Evolutionary conservation across 2,329 filamentous ascomycete species (phyloP).

Genomic region (Lachnellula arida): DNA sequence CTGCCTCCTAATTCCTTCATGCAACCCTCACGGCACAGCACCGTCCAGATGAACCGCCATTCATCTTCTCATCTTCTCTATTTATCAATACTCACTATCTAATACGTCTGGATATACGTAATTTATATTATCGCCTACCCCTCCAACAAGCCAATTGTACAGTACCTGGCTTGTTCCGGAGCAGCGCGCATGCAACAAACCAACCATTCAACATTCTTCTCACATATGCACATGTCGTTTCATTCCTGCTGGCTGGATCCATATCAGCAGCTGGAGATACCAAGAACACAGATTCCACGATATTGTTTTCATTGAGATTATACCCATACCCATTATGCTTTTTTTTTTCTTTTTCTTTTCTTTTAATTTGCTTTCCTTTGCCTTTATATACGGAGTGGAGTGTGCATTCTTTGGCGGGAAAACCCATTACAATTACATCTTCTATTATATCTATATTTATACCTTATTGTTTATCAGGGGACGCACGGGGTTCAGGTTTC

Average conservation of each 20-base stretch:
- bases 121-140: constrained; percentile 12
- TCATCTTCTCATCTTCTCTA: constrained; percentile 5
- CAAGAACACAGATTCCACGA: too few species aligned
- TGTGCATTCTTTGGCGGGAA: too few species aligned
- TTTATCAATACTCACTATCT: constrained; percentile 15
- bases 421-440: not conserved
- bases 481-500: not conserved
- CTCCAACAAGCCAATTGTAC: not conserved
- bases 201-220: not conserved
- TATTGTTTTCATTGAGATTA: too few species aligned
- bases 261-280: not conserved
- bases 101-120: constrained; percentile 31
- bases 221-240: not conserved
- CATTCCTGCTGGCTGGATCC: not conserved
- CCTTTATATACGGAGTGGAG: too few species aligned
- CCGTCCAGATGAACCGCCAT: not conserved
- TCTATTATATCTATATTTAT: not conserved
- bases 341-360: too few species aligned
- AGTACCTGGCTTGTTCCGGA: not conserved
- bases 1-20: not conserved
- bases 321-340: too few species aligned
- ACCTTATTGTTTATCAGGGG: not conserved
- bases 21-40: not conserved
- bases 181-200: not conserved
- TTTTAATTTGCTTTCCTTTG: too few species aligned